Evolutionary conservation across 768 basidiomycete genomes (phyloP).

Genomic region (Pleurotus giganteus): DNA sequence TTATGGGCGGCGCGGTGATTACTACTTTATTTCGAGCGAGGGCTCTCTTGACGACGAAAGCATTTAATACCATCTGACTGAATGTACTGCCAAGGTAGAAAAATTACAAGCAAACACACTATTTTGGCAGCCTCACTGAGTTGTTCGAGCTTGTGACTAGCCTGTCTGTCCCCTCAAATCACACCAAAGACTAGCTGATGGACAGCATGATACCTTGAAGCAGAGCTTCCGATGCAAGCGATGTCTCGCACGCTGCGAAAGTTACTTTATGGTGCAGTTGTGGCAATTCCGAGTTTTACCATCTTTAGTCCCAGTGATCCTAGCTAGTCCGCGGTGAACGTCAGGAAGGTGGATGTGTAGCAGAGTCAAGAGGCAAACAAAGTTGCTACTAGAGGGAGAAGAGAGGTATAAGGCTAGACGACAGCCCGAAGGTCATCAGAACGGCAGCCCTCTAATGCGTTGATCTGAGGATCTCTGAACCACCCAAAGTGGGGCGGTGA

Average conservation of each 20-base stretch:
- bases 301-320: not conserved
- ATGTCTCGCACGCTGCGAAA: not conserved
- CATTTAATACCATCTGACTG: not conserved
- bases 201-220: not conserved
- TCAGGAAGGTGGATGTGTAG: not conserved
- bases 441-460: not conserved
- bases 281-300: not conserved
- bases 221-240: not conserved
- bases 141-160: not conserved
- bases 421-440: too few species aligned
- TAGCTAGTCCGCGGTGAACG: not conserved
- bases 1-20: conserved; percentile 15
- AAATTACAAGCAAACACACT: not conserved
- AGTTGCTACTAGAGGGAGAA: too few species aligned
- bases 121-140: not conserved
- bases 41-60: not conserved
- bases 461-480: not conserved
- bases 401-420: not conserved
- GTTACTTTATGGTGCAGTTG: not conserved
- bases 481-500: not conserved
- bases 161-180: not conserved
- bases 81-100: not conserved
- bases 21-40: conserved; percentile 10
- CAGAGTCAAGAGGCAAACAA: too few species aligned
- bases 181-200: not conserved